Base-by-base conservation (phyloP, 208 protist species). In the Wallacemonas sp. region DNA sequence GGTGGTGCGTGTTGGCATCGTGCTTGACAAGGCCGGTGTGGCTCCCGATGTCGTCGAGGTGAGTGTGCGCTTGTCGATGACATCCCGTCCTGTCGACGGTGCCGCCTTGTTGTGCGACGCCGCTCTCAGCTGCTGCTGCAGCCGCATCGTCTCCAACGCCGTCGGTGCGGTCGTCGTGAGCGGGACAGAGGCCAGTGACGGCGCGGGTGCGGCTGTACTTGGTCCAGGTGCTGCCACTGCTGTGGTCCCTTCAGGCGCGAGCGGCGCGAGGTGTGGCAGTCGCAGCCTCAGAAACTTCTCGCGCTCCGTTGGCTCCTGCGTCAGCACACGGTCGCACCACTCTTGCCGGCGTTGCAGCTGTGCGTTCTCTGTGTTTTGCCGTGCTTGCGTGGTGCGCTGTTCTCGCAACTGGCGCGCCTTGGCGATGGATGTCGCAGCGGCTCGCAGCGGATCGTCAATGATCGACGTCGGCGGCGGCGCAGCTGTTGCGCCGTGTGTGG, bases 231-330 rank as follows among this genome's bases (percentile, higher is more conserved):
- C 44, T 65, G 66, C 29, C 46, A 36, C 57, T 78, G 66, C 61
- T 68, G 26, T 17, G 61, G 49, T 27, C 58, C 61, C 1, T 14
- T 6, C 6, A 41, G 24, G 8, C 24, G 9, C 5, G 26, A 55
- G 3, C 3, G 57, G 57, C 17, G 34, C 41, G 21, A 63, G 36
- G 23, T 49, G 64, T 6, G 75, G 70, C 47, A 81, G 48, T 1
- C 56, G 49, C 39, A 74, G 65, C 0, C 64, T 73, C 36, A 76
- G 43, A 29, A 81, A 83, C 2, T 29, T 55, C 27, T 79, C 76
- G 5, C 54, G 67, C 41, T 62, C 41, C 34, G 71, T 64, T 17
- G 65, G 46, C 38, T 69, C 54, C 19, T 3, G 57, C 36, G 24
- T 32, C 16, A 61, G 32, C 1, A n/a, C 6, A 17, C 65, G 65